These are phyloP conservation scores for Dendryphion nanum DNA, from an alignment of 2,329 filamentous ascomycete genomes.

Conservation along the genomic window DNA sequence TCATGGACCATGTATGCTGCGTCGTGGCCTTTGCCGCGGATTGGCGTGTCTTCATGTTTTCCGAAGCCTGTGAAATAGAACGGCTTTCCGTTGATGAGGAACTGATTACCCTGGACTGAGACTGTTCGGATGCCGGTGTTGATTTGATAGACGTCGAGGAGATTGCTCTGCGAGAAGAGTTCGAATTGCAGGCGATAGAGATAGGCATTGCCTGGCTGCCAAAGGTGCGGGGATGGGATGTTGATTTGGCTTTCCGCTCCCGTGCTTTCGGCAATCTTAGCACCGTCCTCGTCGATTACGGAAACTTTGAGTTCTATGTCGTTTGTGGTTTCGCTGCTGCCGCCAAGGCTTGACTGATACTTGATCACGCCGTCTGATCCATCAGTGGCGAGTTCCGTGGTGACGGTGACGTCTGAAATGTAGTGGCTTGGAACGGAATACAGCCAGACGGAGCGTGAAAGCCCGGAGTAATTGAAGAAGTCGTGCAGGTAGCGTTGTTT, in stretches of 20 bases:
- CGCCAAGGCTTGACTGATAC: not conserved
- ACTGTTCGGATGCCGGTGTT: conserved; percentile 8
- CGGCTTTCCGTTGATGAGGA: conserved; percentile 10
- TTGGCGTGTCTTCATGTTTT: conserved; percentile 10
- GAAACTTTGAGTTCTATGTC: not conserved
- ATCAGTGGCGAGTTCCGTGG: conserved; percentile 5
- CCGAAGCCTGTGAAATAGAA: conserved; percentile 13
- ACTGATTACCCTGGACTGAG: conserved; percentile 3
- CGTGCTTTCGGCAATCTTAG: not conserved
- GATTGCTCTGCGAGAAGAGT: not conserved
- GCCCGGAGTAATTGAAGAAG: conserved; percentile 12
- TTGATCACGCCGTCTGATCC: conserved; percentile 3
- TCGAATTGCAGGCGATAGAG: conserved; percentile 4
- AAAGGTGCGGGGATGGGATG: conserved; percentile 3
- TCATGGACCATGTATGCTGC: conserved; percentile 12
- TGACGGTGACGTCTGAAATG: conserved; percentile 6
- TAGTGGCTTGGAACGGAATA: conserved; percentile 6
- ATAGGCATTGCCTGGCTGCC: conserved; percentile 10
- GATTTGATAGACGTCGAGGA: conserved; percentile 5
- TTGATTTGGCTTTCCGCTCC: conserved; percentile 1
- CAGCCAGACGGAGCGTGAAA: conserved; percentile 10
- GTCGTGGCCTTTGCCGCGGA: conserved; percentile 11
- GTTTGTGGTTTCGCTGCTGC: not conserved
- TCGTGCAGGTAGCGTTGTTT: conserved; percentile 10
- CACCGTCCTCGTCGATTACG: not conserved